Base-by-base conservation (phyloP, 805 yeast species). In the Metschnikowia dekortorum region DNA sequence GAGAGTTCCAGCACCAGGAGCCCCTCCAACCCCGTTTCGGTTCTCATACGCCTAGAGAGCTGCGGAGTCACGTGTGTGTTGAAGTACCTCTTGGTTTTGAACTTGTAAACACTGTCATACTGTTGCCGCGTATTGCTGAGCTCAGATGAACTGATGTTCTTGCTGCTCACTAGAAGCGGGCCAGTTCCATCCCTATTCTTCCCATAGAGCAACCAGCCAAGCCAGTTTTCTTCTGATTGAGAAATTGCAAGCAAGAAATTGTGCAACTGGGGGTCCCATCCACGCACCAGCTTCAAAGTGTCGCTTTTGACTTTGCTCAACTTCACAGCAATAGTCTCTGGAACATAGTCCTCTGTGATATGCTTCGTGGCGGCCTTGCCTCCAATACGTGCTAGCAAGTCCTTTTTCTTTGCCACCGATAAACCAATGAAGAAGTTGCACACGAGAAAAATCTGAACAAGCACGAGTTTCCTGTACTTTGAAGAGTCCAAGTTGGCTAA, bases 61-160 rank as follows among this genome's bases (percentile, higher is more conserved):
- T 70, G 75, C 4, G 78, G 77, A 2, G 78, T 73, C 8, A 65
- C 75, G 50, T 69, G 72, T 1, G 63, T 57, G 52, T 74, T 71
- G 63, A 73, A 73, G 53, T 73, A 74, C 45, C 66, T 57, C 52
- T 70, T 70, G 9, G 44, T 63, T 65, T 56, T 71, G 63, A 10
- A 64, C 1, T 74, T 75, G 16, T 58, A 58, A 1, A 59, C 39
- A 1, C 48, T 41, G 6, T 57, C 56, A 14, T 53, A 58, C 32
- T 63, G 58, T 6, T 62, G 59, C 16, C 56, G 39, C 0, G 59
- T 53, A 8, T 49, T 52, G 2, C 39, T 18, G 34, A 70, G 50
- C 4, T 68, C 70, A 6, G 57, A 61, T 1, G 52, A 51, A 0
- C 58, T 48, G 22, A 73, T 29, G 1, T 49, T 36, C 34, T 58